These are phyloP conservation scores for Takakia lepidozioides DNA, from an alignment of 225 moss, liverwort and hornwort genomes.

Conservation along the genomic window DNA sequence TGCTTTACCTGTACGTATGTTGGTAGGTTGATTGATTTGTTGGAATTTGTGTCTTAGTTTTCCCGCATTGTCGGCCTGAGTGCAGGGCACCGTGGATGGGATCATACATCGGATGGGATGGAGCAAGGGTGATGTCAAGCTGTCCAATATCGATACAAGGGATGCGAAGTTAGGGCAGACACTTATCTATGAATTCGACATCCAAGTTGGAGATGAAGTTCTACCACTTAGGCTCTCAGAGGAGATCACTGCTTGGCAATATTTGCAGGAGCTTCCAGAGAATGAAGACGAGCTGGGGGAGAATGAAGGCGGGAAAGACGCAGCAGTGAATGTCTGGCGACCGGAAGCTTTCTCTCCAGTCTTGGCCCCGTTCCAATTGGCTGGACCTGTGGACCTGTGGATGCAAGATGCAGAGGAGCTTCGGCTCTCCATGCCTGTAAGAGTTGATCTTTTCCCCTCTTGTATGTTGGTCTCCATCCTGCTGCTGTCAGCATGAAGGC, in stretches of 20 bases:
- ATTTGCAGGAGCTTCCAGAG: constrained; percentile 52
- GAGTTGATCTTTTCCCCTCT: too few relatives aligned
- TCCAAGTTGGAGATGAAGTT: constrained; percentile 52
- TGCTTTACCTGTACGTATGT: neutral
- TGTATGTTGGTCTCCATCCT: too few relatives aligned
- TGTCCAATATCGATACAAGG: constrained; percentile 64
- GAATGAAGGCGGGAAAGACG: constrained; percentile 14
- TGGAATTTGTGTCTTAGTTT: neutral
- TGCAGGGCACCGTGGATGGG: constrained; percentile 62
- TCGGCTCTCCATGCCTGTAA: constrained; percentile 86
- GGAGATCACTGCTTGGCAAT: constrained; percentile 69
- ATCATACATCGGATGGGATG: constrained; percentile 57
- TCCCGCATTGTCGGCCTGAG: neutral
- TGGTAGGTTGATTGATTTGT: neutral
- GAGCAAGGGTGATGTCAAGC: constrained; percentile 50
- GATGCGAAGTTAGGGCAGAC: constrained; percentile 87
- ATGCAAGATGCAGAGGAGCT: constrained; percentile 79
- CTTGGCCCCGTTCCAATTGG: constrained; percentile 70
- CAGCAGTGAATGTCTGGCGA: constrained; percentile 44
- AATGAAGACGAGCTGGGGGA: constrained; percentile 14
- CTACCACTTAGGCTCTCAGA: constrained; percentile 65
- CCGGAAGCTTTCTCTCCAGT: constrained; percentile 55
- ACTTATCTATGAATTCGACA: constrained; percentile 76
- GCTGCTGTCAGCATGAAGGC: too few relatives aligned
- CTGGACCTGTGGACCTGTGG: constrained; percentile 87